phyloP scores from a whole-genome alignment of 2,329 filamentous ascomycete genomes.

The Paraphoma sp. region DNA sequence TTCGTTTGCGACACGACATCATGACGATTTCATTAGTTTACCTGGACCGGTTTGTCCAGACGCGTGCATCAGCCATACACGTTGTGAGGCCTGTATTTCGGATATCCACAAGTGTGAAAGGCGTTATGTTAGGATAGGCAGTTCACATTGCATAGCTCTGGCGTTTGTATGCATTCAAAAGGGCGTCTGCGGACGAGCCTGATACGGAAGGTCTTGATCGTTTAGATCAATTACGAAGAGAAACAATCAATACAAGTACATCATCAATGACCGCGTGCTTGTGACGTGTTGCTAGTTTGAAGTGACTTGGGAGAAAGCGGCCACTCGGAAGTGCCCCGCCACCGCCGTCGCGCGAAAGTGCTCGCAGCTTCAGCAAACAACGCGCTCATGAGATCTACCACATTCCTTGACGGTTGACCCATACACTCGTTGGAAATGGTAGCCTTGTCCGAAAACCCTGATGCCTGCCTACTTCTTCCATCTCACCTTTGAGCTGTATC shows the following conservation, averaged over 20 bases:
- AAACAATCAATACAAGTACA: background rate
- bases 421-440: slow-evolving; percentile 20
- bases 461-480: slow-evolving; percentile 72
- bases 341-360: background rate
- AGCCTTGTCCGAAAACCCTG: slow-evolving; percentile 19
- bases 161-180: slow-evolving; percentile 21
- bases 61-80: slow-evolving; percentile 1
- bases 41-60: slow-evolving; percentile 8
- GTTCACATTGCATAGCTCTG: slow-evolving; percentile 35
- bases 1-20: slow-evolving; percentile 17
- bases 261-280: too few relatives aligned
- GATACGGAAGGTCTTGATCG: slow-evolving; percentile 1
- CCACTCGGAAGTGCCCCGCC: slow-evolving; percentile 4
- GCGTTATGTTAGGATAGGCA: slow-evolving; percentile 17
- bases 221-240: background rate
- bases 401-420: too few relatives aligned
- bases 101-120: slow-evolving; percentile 14
- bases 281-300: background rate
- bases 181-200: slow-evolving; percentile 4
- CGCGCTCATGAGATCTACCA: background rate
- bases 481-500: slow-evolving; percentile 65
- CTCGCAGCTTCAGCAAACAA: background rate
- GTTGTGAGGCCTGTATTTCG: slow-evolving; percentile 8
- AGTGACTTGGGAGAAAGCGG: background rate
- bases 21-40: slow-evolving; percentile 15